Conservation (phyloP, 164 flowering plant genomes). For the Vitis rotundifolia region DNA sequence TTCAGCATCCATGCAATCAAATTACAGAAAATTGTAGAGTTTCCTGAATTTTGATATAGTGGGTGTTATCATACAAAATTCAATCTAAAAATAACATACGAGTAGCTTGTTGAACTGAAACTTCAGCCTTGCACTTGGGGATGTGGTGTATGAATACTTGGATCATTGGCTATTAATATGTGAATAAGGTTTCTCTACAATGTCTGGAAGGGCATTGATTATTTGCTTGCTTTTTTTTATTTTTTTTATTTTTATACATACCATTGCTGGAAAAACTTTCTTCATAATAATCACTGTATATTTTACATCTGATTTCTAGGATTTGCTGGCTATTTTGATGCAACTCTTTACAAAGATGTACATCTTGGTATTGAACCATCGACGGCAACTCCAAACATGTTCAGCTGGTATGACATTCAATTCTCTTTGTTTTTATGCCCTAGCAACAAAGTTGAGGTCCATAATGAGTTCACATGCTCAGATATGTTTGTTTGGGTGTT, state of each 20-base stretch:
- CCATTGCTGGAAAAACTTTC: neutral
- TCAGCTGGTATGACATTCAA: slow-evolving; percentile 71
- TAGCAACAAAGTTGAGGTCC: no score
- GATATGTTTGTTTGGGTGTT: no score
- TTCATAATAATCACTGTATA: neutral
- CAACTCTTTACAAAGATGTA: slow-evolving; percentile 88
- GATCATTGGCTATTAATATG: neutral
- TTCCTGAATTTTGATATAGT: neutral
- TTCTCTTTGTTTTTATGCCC: neutral
- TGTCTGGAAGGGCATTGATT: no score
- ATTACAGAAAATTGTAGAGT: neutral
- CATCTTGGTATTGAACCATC: slow-evolving; percentile 99
- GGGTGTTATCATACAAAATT: neutral
- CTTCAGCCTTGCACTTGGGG: neutral
- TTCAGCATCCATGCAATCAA: neutral
- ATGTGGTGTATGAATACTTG: neutral
- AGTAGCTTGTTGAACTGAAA: neutral
- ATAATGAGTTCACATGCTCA: no score
- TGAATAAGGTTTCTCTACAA: no score
- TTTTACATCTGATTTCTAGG: slow-evolving; percentile 42
- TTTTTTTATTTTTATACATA: neutral
- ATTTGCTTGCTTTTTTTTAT: no score
- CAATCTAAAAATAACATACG: neutral
- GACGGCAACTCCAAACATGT: slow-evolving; percentile 92
- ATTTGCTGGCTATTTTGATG: slow-evolving; percentile 98